A percentile compares a stretch with the other conserved stretches of the same genome.
Evolutionary conservation across 2,329 filamentous ascomycete species (phyloP).

Genomic region (Rhynchosporium graminicola): DNA sequence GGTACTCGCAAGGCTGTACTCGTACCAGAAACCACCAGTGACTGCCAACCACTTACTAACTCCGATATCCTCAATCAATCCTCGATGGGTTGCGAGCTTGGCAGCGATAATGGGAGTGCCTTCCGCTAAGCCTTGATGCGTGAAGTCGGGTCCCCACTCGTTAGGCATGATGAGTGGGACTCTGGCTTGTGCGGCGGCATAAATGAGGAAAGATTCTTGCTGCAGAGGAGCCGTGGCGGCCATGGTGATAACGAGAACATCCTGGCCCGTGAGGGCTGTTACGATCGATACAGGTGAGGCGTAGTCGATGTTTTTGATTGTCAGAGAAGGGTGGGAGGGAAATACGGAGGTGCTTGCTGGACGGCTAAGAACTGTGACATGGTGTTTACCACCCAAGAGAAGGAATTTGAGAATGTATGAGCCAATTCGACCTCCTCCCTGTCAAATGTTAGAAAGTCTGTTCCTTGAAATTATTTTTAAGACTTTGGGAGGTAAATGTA

Average conservation of each 20-base stretch:
- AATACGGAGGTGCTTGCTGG: slow-evolving; percentile 43
- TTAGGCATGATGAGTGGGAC: slow-evolving; percentile 60
- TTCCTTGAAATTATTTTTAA: background rate
- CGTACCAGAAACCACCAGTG: slow-evolving; percentile 55
- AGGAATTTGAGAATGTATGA: slow-evolving; percentile 41
- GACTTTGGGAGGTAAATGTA: slow-evolving; percentile 36
- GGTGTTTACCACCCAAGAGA: slow-evolving; percentile 45
- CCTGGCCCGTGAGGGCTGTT: slow-evolving; percentile 53
- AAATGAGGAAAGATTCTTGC: slow-evolving; percentile 51
- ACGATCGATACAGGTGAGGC: slow-evolving; percentile 47
- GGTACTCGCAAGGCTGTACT: slow-evolving; percentile 48
- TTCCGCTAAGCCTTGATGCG: slow-evolving; percentile 26
- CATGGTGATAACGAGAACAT: slow-evolving; percentile 60
- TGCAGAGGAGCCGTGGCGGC: slow-evolving; percentile 46
- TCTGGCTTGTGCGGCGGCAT: slow-evolving; percentile 56
- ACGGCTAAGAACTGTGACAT: slow-evolving; percentile 52
- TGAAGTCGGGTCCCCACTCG: slow-evolving; percentile 42
- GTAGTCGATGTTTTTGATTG: slow-evolving; percentile 50
- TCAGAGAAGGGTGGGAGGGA: slow-evolving; percentile 36
- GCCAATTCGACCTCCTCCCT: slow-evolving; percentile 49
- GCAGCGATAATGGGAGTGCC: slow-evolving; percentile 34
- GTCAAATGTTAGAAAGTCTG: slow-evolving; percentile 10
- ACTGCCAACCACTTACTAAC: slow-evolving; percentile 43
- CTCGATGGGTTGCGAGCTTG: slow-evolving; percentile 31
- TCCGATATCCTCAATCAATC: slow-evolving; percentile 44